These are phyloP conservation scores for Pseudozyma pruni DNA, from an alignment of 1,284 basidiomycete species.

Conservation along the genomic window DNA sequence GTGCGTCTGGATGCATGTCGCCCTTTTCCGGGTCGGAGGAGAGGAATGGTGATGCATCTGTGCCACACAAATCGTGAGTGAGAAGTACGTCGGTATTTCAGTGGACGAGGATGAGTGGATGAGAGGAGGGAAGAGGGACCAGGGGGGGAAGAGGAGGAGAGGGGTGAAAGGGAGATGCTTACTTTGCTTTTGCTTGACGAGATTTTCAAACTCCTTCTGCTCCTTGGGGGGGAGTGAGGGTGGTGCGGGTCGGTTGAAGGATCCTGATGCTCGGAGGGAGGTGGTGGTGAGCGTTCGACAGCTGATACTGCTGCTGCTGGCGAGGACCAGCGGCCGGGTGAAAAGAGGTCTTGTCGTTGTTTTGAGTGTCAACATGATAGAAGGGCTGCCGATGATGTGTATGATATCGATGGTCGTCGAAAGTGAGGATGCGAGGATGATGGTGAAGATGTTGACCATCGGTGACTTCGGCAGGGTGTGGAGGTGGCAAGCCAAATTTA, in stretches of 20 bases:
- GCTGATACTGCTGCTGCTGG: conserved; percentile 6
- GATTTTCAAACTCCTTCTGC: conserved; percentile 69
- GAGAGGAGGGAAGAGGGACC: background rate
- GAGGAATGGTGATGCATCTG: conserved; percentile 44
- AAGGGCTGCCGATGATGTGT: background rate
- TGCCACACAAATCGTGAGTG: background rate
- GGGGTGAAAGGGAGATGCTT: conserved; percentile 12
- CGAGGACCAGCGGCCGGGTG: background rate
- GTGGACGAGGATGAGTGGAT: background rate
- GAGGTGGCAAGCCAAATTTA: conserved; percentile 17
- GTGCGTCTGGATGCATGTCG: conserved; percentile 68
- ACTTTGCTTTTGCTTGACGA: conserved; percentile 66
- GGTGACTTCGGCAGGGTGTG: conserved; percentile 2
- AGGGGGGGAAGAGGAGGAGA: background rate
- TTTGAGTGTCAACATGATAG: conserved; percentile 14
- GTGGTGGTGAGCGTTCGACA: conserved; percentile 23
- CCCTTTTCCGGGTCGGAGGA: conserved; percentile 46
- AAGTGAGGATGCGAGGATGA: background rate
- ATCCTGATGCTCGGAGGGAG: background rate
- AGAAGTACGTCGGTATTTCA: background rate
- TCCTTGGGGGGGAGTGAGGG: conserved; percentile 67
- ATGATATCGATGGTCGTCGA: background rate
- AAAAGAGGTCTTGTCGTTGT: background rate
- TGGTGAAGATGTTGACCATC: too few relatives aligned
- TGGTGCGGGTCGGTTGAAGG: conserved; percentile 67